Conservation (phyloP, 768 basidiomycete genomes). For the Russula compacta region DNA sequence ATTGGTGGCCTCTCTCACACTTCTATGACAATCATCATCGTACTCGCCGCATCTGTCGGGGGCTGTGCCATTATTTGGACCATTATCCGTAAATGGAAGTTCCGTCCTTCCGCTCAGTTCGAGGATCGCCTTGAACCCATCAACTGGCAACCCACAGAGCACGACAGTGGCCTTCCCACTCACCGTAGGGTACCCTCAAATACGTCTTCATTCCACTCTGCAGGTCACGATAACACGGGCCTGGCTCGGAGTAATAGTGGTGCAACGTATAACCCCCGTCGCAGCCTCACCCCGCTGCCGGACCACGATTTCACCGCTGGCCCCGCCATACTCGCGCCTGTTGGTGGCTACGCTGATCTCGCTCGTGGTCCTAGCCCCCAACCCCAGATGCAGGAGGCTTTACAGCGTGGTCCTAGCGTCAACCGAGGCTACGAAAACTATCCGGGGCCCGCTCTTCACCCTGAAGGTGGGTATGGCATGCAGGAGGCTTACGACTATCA, state of each 20-base stretch:
- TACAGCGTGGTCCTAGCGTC: slow-evolving; percentile 40
- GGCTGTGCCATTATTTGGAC: slow-evolving; percentile 75
- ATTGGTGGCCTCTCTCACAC: slow-evolving; percentile 35
- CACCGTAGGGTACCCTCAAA: slow-evolving; percentile 48
- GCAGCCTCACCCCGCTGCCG: slow-evolving; percentile 39
- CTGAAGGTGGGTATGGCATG: slow-evolving; percentile 36
- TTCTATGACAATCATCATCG: slow-evolving; percentile 54
- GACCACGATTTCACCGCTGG: slow-evolving; percentile 75
- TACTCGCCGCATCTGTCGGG: slow-evolving; percentile 58
- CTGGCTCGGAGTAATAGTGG: slow-evolving; percentile 14
- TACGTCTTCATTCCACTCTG: slow-evolving; percentile 64
- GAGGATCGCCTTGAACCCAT: slow-evolving; percentile 82
- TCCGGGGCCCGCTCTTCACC: slow-evolving; percentile 49
- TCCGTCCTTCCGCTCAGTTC: slow-evolving; percentile 70
- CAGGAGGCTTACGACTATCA: slow-evolving; percentile 25
- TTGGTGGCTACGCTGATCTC: slow-evolving; percentile 77
- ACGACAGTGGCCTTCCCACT: slow-evolving; percentile 37
- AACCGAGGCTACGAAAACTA: slow-evolving; percentile 43
- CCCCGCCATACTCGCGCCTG: slow-evolving; percentile 45
- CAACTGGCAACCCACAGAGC: slow-evolving; percentile 70
- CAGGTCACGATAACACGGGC: slow-evolving; percentile 24
- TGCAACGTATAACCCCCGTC: slow-evolving; percentile 27
- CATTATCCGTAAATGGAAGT: slow-evolving; percentile 87
- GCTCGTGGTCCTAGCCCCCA: slow-evolving; percentile 65
- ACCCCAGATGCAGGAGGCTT: slow-evolving; percentile 50